These are phyloP conservation scores for Sclerotinia glacialis DNA, from an alignment of 2,329 filamentous ascomycete genomes.

Conservation along the genomic window DNA sequence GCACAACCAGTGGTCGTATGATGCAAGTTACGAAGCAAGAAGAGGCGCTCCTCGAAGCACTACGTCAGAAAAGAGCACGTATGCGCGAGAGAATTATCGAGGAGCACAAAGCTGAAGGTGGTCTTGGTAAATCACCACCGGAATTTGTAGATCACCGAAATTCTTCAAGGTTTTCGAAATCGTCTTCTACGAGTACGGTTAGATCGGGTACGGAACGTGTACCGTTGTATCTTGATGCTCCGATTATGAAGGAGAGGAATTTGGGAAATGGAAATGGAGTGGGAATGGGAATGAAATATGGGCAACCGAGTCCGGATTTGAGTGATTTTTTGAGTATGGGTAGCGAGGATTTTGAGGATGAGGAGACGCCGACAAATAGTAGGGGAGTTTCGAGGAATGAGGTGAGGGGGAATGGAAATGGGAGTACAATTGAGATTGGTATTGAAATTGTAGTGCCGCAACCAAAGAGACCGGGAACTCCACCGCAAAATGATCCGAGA, in stretches of 20 bases:
- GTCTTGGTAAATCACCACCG: slow-evolving; percentile 29
- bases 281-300: slow-evolving; percentile 2
- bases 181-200: slow-evolving; percentile 28
- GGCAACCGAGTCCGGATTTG: slow-evolving; percentile 37
- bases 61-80: slow-evolving; percentile 48
- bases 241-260: slow-evolving; percentile 26
- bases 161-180: slow-evolving; percentile 26
- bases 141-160: slow-evolving; percentile 10
- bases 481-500: slow-evolving; percentile 21
- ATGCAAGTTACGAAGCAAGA: slow-evolving; percentile 54
- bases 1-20: slow-evolving; percentile 36
- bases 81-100: slow-evolving; percentile 45
- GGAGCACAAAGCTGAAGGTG: slow-evolving; percentile 32
- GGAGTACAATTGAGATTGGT: not conserved
- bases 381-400: slow-evolving; percentile 11
- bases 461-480: not conserved
- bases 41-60: slow-evolving; percentile 49
- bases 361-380: slow-evolving; percentile 33
- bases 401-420: not conserved
- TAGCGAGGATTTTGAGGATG: slow-evolving; percentile 28
- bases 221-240: slow-evolving; percentile 35
- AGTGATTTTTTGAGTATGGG: slow-evolving; percentile 35
- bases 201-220: slow-evolving; percentile 29
- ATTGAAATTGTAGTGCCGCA: not conserved
- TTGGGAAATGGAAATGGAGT: not conserved